phyloP scores from a whole-genome alignment of 495 filamentous ascomycete genomes.

The Lasiosphaeria hispida region DNA sequence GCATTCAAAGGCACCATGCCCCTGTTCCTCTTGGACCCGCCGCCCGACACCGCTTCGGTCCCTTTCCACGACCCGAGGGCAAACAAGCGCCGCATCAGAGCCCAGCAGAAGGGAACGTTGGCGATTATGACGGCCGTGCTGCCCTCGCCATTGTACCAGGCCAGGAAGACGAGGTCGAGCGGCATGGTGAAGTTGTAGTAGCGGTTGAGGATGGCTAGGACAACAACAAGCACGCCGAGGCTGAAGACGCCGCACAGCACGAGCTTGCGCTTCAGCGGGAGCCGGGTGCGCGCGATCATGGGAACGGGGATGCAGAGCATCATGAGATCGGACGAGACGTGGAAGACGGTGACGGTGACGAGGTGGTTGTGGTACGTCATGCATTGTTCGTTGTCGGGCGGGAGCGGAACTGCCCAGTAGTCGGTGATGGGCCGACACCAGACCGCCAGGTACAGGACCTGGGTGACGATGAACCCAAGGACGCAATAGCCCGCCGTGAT shows the following conservation, averaged over 20 bases:
- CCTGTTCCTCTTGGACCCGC: too few species aligned
- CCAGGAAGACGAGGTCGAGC: constrained; percentile 36
- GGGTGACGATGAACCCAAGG: constrained; percentile 33
- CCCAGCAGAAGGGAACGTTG: constrained; percentile 33
- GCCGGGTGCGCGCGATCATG: constrained; percentile 27
- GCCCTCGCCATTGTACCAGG: constrained; percentile 37
- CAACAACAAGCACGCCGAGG: constrained; percentile 34
- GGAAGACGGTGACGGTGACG: constrained; percentile 45
- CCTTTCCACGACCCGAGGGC: constrained; percentile 7
- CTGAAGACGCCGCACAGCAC: constrained; percentile 18
- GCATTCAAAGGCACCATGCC: too few species aligned
- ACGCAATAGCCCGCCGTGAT: constrained; percentile 11
- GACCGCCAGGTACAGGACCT: constrained; percentile 56
- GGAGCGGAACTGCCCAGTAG: constrained; percentile 56
- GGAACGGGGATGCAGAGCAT: constrained; percentile 35
- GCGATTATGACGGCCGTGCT: constrained; percentile 28
- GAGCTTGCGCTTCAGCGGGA: constrained; percentile 14
- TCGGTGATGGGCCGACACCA: constrained; percentile 61
- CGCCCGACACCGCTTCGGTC: too few species aligned
- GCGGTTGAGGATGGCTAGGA: constrained; percentile 20
- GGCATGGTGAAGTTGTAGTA: constrained; percentile 30
- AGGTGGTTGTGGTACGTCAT: constrained; percentile 51
- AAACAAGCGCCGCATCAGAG: constrained; percentile 26
- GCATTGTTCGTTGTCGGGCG: constrained; percentile 41
- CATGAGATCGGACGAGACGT: constrained; percentile 32